Percentiles rank a stretch among this genome's conserved stretches.
Conservation (phyloP, 768 basidiomycete species). For the Serendipita indica region DNA sequence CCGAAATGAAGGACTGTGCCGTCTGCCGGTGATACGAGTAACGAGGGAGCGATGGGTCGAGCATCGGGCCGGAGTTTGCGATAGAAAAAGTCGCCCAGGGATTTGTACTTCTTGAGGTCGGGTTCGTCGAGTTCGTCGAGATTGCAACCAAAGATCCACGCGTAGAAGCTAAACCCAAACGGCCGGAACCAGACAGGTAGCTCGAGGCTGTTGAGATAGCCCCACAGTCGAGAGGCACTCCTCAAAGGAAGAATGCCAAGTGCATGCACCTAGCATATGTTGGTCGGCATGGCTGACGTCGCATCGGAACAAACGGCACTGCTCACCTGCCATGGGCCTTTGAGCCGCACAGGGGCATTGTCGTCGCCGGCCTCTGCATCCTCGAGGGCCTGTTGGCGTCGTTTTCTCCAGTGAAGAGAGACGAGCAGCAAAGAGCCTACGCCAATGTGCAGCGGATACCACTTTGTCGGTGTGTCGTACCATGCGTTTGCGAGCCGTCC, state of each 20-base stretch:
- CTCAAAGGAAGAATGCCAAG: conserved; percentile 88
- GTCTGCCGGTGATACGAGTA: conserved; percentile 79
- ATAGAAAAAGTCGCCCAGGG: conserved; percentile 95
- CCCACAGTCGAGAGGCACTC: conserved; percentile 94
- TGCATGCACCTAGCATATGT: conserved; percentile 66
- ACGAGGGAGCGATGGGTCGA: conserved; percentile 62
- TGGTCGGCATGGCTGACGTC: neutral
- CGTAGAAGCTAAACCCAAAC: conserved; percentile 71
- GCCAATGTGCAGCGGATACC: conserved; percentile 88
- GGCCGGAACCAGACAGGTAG: conserved; percentile 95
- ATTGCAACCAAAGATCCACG: conserved; percentile 84
- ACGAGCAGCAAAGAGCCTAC: conserved; percentile 82
- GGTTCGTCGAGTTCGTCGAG: conserved; percentile 72
- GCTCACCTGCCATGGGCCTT: conserved; percentile 85
- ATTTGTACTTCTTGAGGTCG: conserved; percentile 66
- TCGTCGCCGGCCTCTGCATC: conserved; percentile 44
- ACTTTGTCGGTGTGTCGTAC: conserved; percentile 78
- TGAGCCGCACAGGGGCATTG: conserved; percentile 64
- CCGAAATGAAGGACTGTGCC: conserved; percentile 89
- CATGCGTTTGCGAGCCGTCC: conserved; percentile 49
- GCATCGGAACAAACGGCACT: conserved; percentile 5
- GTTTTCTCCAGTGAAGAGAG: conserved; percentile 58
- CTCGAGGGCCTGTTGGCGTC: conserved; percentile 25
- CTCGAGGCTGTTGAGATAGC: conserved; percentile 83
- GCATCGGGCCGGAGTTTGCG: conserved; percentile 66